phyloP scores from a whole-genome alignment of 345 rosid genomes.

The Acer yangbiense region DNA sequence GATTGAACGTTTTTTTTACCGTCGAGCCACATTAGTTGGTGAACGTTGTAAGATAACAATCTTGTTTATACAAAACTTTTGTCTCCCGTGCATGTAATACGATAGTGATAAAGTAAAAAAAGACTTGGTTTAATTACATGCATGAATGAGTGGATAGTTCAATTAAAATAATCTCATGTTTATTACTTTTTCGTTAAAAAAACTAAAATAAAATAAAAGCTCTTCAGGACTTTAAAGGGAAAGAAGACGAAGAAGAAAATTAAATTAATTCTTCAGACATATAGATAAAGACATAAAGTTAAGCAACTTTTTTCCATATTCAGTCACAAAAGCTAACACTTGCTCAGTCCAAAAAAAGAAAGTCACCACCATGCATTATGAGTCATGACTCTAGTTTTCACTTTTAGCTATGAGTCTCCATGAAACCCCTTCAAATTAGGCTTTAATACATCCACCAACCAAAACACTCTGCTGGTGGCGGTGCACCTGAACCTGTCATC shows the following conservation, averaged over 20 bases:
- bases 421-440: slow-evolving; percentile 35
- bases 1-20: no score
- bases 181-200: background rate
- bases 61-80: no score
- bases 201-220: no score
- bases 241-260: background rate
- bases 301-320: background rate
- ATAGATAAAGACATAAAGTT: background rate
- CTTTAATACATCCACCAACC: slow-evolving; percentile 19
- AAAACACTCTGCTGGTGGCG: background rate
- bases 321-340: background rate
- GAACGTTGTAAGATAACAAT: no score
- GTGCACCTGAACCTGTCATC: background rate
- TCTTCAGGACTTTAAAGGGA: background rate
- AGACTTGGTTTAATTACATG: slow-evolving; percentile 12
- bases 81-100: background rate
- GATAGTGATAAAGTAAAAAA: background rate
- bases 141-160: slow-evolving; percentile 7
- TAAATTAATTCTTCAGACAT: background rate
- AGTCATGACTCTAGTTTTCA: background rate
- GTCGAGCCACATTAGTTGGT: no score
- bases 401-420: background rate
- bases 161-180: background rate
- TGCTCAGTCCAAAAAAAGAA: background rate
- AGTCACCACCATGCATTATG: background rate